A percentile compares a stretch with the other conserved stretches of the same genome.
Conservation (phyloP, 257 asterid genomes). For the Solanum appendiculatum region DNA sequence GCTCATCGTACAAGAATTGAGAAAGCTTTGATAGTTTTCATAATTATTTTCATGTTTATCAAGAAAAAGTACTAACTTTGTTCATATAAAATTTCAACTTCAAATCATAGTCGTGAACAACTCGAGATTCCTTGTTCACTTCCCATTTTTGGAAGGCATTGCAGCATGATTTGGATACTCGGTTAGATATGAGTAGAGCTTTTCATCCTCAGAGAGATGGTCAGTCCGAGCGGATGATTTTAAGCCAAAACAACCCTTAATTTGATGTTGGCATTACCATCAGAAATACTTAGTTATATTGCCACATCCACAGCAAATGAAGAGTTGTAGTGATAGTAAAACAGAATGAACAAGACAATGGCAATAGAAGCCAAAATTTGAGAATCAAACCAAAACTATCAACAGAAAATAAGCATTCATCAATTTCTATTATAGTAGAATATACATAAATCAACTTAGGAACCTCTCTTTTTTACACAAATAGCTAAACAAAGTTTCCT, state of each 20-base stretch:
- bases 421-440: background rate
- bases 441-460: background rate
- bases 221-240: too few species aligned
- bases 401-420: background rate
- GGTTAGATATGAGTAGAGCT: too few species aligned
- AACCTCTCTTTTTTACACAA: background rate
- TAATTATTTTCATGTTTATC: background rate
- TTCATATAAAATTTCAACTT: too few species aligned
- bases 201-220: too few species aligned
- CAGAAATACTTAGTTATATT: background rate
- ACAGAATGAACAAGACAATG: background rate
- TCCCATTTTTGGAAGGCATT: too few species aligned
- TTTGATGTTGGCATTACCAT: background rate
- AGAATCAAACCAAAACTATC: background rate
- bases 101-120: too few species aligned
- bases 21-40: background rate
- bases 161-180: too few species aligned
- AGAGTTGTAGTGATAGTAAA: background rate
- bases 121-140: too few species aligned
- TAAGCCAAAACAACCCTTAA: background rate
- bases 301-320: background rate
- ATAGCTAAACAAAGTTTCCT: background rate
- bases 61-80: background rate
- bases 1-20: accelerated
- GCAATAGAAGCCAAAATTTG: background rate